phyloP scores from a whole-genome alignment of 75 land plant species.

The Selaginella tamariscina region DNA sequence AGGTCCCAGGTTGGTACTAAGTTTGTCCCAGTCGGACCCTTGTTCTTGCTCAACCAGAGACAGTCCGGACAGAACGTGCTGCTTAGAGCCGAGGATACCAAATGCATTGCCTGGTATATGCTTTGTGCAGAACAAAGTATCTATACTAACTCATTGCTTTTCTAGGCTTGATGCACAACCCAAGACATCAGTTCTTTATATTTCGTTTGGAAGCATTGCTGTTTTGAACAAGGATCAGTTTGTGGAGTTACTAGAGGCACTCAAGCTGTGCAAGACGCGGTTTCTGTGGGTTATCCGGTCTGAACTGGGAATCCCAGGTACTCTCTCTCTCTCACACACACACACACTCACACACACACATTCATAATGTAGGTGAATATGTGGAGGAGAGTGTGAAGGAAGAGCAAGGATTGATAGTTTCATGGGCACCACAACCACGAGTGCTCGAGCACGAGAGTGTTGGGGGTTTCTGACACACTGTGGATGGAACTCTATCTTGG shows the following conservation, averaged over 20 bases:
- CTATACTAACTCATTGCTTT: too few relatives aligned
- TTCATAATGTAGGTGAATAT: too few relatives aligned
- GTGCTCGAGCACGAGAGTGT: neutral
- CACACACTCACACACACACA: too few relatives aligned
- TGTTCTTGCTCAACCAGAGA: neutral
- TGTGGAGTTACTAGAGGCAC: neutral
- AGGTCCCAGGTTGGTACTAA: neutral
- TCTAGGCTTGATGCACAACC: neutral
- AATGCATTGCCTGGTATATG: too few relatives aligned
- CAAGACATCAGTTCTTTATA: constrained; percentile 3
- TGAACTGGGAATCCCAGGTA: neutral
- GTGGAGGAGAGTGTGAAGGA: too few relatives aligned
- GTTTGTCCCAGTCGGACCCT: constrained; percentile 6
- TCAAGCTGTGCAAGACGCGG: neutral
- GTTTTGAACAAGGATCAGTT: neutral
- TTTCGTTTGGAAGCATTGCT: constrained; percentile 3
- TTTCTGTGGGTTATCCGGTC: constrained; percentile 5
- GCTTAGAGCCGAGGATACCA: constrained; percentile 1
- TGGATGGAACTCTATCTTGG: constrained; percentile 9
- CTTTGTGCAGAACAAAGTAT: too few relatives aligned
- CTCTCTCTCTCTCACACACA: too few relatives aligned
- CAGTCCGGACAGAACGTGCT: neutral
- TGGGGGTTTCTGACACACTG: constrained; percentile 7
- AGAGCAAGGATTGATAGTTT: neutral
- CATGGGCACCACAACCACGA: neutral